Conservation (phyloP, 257 asterid genomes). For the Thymus quinquecostatus region DNA sequence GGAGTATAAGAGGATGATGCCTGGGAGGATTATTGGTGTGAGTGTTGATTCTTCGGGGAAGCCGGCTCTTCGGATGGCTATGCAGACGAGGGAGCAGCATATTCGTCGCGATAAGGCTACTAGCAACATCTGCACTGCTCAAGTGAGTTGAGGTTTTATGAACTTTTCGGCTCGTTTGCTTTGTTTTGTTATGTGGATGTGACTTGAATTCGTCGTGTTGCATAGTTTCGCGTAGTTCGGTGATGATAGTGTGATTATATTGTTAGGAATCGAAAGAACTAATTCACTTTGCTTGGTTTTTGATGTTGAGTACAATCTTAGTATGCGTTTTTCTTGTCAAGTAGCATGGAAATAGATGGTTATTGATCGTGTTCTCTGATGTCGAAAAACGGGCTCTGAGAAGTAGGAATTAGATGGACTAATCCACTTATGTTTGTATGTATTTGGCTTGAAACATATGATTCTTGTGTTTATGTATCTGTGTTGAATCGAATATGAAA, state of each 20-base stretch:
- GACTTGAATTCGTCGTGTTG: neutral
- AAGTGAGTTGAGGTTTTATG: slow-evolving; percentile 46
- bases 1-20: slow-evolving; percentile 99
- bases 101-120: slow-evolving; percentile 99
- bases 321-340: neutral
- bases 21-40: slow-evolving; percentile 96
- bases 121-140: slow-evolving; percentile 99
- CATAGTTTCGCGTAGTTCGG: neutral
- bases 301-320: neutral
- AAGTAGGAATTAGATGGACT: neutral
- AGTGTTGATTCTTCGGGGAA: slow-evolving; percentile 94
- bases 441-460: slow-evolving; percentile 10
- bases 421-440: neutral
- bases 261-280: neutral
- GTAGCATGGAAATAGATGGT: neutral
- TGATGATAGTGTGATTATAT: slow-evolving; percentile 15
- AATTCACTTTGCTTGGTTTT: neutral
- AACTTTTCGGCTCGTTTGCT: neutral
- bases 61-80: slow-evolving; percentile 99
- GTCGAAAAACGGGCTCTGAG: slow-evolving; percentile 4
- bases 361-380: neutral
- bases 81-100: slow-evolving; percentile 99
- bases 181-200: neutral
- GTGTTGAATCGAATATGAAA: slow-evolving; percentile 16
- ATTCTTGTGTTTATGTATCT: neutral